A percentile compares a stretch with the other conserved stretches of the same genome.
These are phyloP conservation scores for Blastobotrys malaysiensis DNA, from an alignment of 1,139 yeast species.

Conservation along the genomic window DNA sequence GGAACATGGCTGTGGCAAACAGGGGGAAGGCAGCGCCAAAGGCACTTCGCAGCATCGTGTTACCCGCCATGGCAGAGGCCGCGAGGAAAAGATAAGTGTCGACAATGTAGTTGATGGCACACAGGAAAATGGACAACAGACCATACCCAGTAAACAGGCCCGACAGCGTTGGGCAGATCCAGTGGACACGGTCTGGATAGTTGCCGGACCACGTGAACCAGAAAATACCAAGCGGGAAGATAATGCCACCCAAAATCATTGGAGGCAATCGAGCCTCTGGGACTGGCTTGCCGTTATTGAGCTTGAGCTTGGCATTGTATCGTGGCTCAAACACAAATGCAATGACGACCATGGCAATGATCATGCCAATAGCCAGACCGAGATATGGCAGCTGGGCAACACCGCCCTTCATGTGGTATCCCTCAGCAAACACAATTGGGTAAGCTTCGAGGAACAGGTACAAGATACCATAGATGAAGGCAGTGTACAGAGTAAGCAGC, in stretches of 20 bases:
- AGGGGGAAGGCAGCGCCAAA: slow-evolving; percentile 78
- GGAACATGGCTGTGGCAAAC: slow-evolving; percentile 71
- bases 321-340: slow-evolving; percentile 33
- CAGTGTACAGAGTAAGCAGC: slow-evolving; percentile 64
- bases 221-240: slow-evolving; percentile 70
- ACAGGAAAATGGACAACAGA: slow-evolving; percentile 65
- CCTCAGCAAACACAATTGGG: slow-evolving; percentile 62
- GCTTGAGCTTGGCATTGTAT: slow-evolving; percentile 39
- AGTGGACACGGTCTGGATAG: slow-evolving; percentile 60
- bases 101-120: slow-evolving; percentile 72
- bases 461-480: slow-evolving; percentile 81
- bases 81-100: slow-evolving; percentile 76
- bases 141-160: slow-evolving; percentile 73
- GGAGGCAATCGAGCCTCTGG: slow-evolving; percentile 80
- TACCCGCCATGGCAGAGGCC: slow-evolving; percentile 88
- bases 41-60: slow-evolving; percentile 73
- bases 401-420: slow-evolving; percentile 49
- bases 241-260: slow-evolving; percentile 62
- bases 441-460: slow-evolving; percentile 74
- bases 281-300: slow-evolving; percentile 53
- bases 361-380: slow-evolving; percentile 31
- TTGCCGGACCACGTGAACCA: slow-evolving; percentile 88
- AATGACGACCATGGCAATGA: slow-evolving; percentile 3
- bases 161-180: slow-evolving; percentile 81
- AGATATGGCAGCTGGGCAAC: slow-evolving; percentile 47